phyloP scores from a whole-genome alignment of 2,329 filamentous ascomycete species.

The Aspergillus vadensis region DNA sequence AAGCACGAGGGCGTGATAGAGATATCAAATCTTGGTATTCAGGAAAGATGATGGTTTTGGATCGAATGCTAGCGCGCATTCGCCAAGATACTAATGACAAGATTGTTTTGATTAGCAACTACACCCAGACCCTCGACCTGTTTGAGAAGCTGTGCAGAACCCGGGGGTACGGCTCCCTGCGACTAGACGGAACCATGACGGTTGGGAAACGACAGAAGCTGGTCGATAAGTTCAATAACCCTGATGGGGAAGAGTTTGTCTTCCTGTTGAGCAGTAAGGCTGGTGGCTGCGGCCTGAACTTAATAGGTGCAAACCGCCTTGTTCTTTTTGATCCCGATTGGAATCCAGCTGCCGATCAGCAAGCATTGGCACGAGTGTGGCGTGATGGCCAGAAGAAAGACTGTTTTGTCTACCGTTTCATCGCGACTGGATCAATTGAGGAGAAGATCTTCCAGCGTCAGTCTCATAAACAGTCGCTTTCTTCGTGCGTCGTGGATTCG shows the following conservation, averaged over 20 bases:
- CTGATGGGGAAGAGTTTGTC: constrained; percentile 83
- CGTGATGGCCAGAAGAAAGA: constrained; percentile 99
- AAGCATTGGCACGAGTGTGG: constrained; percentile 96
- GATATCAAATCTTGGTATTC: constrained; percentile 96
- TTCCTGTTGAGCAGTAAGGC: constrained; percentile 97
- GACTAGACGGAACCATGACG: constrained; percentile 96
- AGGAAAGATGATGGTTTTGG: constrained; percentile 97
- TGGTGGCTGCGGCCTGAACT: constrained; percentile 91
- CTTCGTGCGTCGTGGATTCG: constrained; percentile 92
- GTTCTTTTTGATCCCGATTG: constrained; percentile 96
- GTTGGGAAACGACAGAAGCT: constrained; percentile 96
- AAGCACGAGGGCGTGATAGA: constrained; percentile 81
- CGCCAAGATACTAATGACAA: constrained; percentile 97
- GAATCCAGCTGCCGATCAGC: constrained; percentile 97
- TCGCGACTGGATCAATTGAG: constrained; percentile 95
- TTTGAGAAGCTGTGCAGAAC: constrained; percentile 88
- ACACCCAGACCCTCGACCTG: constrained; percentile 92
- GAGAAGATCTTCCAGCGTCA: constrained; percentile 99
- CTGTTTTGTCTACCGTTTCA: constrained; percentile 99
- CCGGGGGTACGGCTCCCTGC: constrained; percentile 79
- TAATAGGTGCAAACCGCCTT: constrained; percentile 91
- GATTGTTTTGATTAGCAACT: constrained; percentile 98
- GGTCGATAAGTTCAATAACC: constrained; percentile 97
- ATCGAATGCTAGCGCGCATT: constrained; percentile 94
- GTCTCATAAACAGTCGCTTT: constrained; percentile 95